Percentiles rank a stretch among this genome's conserved stretches.
Conservation (phyloP, 1,139 yeast species). For the Scheffersomyces cryptocercus region DNA sequence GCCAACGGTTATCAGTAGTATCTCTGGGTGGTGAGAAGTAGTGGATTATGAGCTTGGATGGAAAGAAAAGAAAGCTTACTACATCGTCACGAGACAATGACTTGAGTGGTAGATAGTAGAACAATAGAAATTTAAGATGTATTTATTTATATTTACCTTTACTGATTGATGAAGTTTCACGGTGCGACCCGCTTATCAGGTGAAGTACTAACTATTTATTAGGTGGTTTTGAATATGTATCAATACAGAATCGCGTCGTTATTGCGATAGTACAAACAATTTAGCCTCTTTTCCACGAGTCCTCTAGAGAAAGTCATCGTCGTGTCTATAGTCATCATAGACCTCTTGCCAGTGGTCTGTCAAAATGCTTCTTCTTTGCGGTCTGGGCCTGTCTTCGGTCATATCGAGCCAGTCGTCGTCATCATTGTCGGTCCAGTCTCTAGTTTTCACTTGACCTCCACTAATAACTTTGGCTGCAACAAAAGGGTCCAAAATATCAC, state of each 20-base stretch:
- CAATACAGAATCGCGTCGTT: neutral
- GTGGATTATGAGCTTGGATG: too few relatives aligned
- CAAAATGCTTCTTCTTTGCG: conserved; percentile 20
- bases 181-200: too few relatives aligned
- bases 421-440: conserved; percentile 39
- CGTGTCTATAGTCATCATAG: conserved; percentile 43
- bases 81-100: too few relatives aligned
- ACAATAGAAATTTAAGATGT: too few relatives aligned
- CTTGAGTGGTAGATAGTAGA: too few relatives aligned
- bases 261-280: neutral
- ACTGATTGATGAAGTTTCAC: too few relatives aligned
- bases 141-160: too few relatives aligned
- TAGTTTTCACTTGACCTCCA: conserved; percentile 40
- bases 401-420: conserved; percentile 30
- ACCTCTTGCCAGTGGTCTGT: conserved; percentile 37
- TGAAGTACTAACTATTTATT: too few relatives aligned
- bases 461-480: conserved; percentile 45
- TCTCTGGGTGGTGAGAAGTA: too few relatives aligned
- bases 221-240: too few relatives aligned
- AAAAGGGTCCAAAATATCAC: conserved; percentile 29
- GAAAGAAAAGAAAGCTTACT: too few relatives aligned
- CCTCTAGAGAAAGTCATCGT: conserved; percentile 30
- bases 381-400: conserved; percentile 9
- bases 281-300: neutral
- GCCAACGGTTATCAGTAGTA: too few relatives aligned